phyloP scores from a whole-genome alignment of 257 asterid species.

The Agastache rugosa region DNA sequence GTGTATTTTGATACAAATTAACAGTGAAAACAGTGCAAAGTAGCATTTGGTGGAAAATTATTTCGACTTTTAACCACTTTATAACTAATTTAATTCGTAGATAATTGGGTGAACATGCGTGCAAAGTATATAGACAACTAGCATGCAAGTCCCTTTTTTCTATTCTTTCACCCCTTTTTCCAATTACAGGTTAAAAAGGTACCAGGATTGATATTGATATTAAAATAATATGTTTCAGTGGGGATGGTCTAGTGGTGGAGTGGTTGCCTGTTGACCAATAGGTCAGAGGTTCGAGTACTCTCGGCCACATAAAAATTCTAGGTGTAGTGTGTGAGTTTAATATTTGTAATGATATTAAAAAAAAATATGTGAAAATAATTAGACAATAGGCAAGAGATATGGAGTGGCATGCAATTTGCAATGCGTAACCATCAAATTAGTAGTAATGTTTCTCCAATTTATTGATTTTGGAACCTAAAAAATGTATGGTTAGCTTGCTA shows the following conservation, averaged over 20 bases:
- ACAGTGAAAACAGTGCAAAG: not conserved
- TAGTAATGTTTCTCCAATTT: not conserved
- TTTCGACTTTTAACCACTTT: constrained; percentile 11
- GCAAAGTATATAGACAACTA: constrained; percentile 1
- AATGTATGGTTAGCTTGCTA: not conserved
- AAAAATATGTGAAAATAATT: not conserved
- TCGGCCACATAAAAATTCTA: no score
- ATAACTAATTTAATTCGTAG: not conserved
- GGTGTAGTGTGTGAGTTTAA: no score
- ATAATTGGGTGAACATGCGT: not conserved
- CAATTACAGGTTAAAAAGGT: not conserved
- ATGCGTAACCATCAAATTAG: not conserved
- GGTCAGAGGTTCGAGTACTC: no score
- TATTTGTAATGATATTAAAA: not conserved
- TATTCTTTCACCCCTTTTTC: not conserved
- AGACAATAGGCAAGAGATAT: not conserved
- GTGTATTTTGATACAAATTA: not conserved
- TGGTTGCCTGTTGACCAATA: no score
- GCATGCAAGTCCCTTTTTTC: not conserved
- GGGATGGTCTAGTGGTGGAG: no score
- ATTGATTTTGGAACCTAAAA: not conserved
- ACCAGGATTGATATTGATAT: not conserved
- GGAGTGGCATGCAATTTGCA: constrained; percentile 2
- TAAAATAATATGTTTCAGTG: no score
- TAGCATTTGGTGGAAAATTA: not conserved